phyloP scores from a whole-genome alignment of 176 grass and related monocot species.

The Echinochloa phyllopogon region DNA sequence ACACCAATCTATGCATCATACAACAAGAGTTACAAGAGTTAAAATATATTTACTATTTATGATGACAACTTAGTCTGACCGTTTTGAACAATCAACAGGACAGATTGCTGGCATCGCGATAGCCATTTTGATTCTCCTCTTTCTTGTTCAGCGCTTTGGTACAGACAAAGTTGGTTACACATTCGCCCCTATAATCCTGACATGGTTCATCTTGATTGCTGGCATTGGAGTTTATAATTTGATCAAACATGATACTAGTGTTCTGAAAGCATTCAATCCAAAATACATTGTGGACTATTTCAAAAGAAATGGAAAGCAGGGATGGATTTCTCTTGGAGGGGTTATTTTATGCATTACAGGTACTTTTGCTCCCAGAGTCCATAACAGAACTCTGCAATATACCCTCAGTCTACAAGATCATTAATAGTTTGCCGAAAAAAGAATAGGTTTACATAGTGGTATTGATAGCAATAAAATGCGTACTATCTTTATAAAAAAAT shows the following conservation, averaged over 20 bases:
- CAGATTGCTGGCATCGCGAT: conserved; percentile 65
- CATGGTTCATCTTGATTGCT: conserved; percentile 71
- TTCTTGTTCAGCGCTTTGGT: conserved; percentile 63
- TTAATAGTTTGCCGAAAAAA: conserved; percentile 14
- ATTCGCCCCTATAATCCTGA: conserved; percentile 69
- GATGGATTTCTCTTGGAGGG: conserved; percentile 80
- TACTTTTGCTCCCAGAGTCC: conserved; percentile 39
- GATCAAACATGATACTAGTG: conserved; percentile 54
- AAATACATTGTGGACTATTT: conserved; percentile 78
- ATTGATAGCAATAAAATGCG: conserved; percentile 10
- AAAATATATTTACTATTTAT: conserved; percentile 7
- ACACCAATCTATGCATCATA: conserved; percentile 31
- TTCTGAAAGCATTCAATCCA: conserved; percentile 73
- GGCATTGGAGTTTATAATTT: conserved; percentile 72
- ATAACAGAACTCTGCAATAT: conserved; percentile 8
- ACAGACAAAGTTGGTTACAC: conserved; percentile 81
- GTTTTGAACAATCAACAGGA: conserved; percentile 40
- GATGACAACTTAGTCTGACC: conserved; percentile 18
- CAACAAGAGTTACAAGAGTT: conserved; percentile 6
- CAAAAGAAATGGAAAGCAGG: conserved; percentile 68
- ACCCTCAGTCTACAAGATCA: conserved; percentile 6
- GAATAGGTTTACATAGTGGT: not conserved
- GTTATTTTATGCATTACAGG: conserved; percentile 81
- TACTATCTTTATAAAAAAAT: not conserved
- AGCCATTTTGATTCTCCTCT: conserved; percentile 66